These are phyloP conservation scores for Hypsizygus ulmarius DNA, from an alignment of 1,284 basidiomycete genomes.

Conservation along the genomic window DNA sequence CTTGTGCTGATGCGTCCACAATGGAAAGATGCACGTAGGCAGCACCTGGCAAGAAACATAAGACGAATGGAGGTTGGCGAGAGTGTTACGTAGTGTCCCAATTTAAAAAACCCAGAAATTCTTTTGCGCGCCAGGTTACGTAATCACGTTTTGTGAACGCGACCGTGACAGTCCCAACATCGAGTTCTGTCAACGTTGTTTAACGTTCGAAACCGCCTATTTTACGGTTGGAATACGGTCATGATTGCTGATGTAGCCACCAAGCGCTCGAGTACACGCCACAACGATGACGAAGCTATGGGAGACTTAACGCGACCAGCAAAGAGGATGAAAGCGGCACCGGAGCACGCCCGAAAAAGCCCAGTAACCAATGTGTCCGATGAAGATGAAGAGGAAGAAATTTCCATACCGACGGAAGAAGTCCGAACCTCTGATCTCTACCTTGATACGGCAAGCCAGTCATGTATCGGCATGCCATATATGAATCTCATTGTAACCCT, in stretches of 20 bases:
- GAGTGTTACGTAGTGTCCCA: constrained; percentile 14
- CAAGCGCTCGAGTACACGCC: constrained; percentile 11
- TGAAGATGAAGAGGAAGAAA: constrained; percentile 54
- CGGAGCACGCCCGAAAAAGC: constrained; percentile 32
- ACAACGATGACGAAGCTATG: constrained; percentile 14
- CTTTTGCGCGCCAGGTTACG: neutral
- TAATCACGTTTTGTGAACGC: neutral
- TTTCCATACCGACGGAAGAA: constrained; percentile 35
- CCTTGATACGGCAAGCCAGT: constrained; percentile 79
- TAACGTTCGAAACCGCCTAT: too few species aligned
- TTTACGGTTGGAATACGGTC: too few species aligned
- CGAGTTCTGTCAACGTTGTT: too few species aligned
- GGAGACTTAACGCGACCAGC: constrained; percentile 32
- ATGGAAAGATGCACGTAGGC: neutral
- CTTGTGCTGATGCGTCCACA: neutral
- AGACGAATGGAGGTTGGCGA: neutral
- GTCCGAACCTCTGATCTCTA: constrained; percentile 83
- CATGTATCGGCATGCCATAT: neutral
- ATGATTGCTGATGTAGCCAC: constrained; percentile 7
- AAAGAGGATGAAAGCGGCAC: constrained; percentile 41
- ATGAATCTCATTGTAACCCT: constrained; percentile 9
- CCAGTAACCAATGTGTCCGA: constrained; percentile 17
- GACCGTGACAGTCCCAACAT: too few species aligned
- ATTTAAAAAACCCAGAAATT: neutral
- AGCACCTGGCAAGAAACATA: constrained; percentile 17